Evolutionary conservation across 805 yeast species (phyloP), one percentile per base, ranked within the genome.

Genomic region (Yarrowia sp.): DNA sequence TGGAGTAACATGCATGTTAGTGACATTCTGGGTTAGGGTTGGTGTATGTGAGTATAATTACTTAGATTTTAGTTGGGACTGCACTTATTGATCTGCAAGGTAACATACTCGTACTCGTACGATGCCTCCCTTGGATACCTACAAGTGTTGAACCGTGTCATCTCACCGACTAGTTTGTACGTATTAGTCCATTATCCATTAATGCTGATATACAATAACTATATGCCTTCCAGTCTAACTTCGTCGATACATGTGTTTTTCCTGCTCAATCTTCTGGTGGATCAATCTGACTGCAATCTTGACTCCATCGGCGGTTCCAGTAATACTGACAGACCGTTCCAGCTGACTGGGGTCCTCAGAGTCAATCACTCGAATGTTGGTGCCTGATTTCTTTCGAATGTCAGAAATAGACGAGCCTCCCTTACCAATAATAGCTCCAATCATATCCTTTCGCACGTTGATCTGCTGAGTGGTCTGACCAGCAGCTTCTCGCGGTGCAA

Each of bases 391-490:
- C 69, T 87, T 87, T 70, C 94, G 84, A 61, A 92, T 87, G 70
- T 89, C 91, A 73, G 87, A 89, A 69, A 92, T 88, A 72, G 88
- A 89, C 73, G 89, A 86, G 19, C 97, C 97, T 39, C 92, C 91
- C 77, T 87, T 90, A 0, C 97, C 97, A 69, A 92, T 92, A 34
- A 92, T 87, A 46, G 90, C 85, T 0, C 97, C 97, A 46, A 92
- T 92, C 76, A 84, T 88, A 43, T 85, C 85, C 74, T 88, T 87
- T 30, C 96, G 92, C 52, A 92, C 91, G 71, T 79, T 87, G 3
- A 91, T 81, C 69, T 89, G 93, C 76, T 90, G 91, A 67, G 86
- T 83, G 66, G 84, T 44, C 17, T 58, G 33, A 40, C 70, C 71
- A 5, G 69, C 47, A 15, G 55, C 36, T 55, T 61, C 47, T 53